Conservation (phyloP, 306 rosid species). For the Vicia faba region DNA sequence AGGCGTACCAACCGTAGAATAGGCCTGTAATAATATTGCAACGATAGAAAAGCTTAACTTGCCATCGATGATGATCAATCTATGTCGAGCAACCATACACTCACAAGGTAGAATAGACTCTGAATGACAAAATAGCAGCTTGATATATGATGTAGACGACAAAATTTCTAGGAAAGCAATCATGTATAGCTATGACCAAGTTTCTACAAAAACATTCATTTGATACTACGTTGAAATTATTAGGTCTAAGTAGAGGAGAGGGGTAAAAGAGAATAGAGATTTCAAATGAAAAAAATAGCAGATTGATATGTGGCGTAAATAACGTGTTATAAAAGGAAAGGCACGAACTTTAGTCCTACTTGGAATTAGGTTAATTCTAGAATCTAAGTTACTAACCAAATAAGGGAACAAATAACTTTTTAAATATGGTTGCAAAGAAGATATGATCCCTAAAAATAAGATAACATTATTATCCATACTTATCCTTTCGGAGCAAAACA, state of each 20-base stretch:
- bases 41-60: constrained; percentile 31
- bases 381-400: neutral
- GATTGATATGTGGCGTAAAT: constrained; percentile 2
- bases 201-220: neutral
- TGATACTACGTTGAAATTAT: neutral
- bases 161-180: no score
- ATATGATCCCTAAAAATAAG: neutral
- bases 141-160: neutral
- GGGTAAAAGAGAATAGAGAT: constrained; percentile 1
- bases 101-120: constrained; percentile 9
- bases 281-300: neutral
- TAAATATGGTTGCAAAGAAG: neutral
- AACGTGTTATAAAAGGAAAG: neutral
- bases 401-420: neutral
- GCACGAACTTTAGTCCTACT: neutral
- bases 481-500: neutral
- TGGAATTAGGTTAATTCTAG: neutral
- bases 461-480: neutral
- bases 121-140: neutral
- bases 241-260: neutral
- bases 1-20: constrained; percentile 90
- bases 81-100: constrained; percentile 14
- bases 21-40: constrained; percentile 59
- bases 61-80: constrained; percentile 23
- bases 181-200: no score